phyloP scores from a whole-genome alignment of 768 basidiomycete genomes.

The Mycena latifolia region DNA sequence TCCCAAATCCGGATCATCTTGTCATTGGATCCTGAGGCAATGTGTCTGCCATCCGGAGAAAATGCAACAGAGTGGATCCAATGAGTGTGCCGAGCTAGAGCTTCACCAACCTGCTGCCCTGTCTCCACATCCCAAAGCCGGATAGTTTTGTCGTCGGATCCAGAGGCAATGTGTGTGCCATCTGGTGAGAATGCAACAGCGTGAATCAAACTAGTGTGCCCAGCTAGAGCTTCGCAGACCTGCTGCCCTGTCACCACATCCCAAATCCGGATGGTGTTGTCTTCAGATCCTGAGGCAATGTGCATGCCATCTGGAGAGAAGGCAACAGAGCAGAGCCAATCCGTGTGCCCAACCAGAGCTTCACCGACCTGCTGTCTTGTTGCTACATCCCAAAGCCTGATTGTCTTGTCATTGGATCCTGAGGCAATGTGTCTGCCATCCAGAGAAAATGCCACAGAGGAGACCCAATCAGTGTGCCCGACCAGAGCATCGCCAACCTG shows the following conservation, averaged over 20 bases:
- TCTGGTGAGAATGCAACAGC: conserved; percentile 7
- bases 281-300: neutral
- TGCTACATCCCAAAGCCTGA: conserved; percentile 3
- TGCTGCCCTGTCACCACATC: neutral
- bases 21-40: neutral
- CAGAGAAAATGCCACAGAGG: neutral
- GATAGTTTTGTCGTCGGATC: conserved; percentile 1
- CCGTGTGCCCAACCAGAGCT: neutral
- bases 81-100: neutral
- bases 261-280: conserved; percentile 4
- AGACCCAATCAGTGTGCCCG: neutral
- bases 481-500: neutral
- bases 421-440: conserved; percentile 1
- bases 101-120: neutral
- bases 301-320: neutral
- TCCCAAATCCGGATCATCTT: too few species aligned
- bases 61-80: conserved; percentile 1
- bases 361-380: neutral
- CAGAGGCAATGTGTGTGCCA: conserved; percentile 3
- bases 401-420: neutral
- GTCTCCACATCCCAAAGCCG: conserved; percentile 1
- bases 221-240: neutral
- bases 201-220: neutral
- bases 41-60: neutral
- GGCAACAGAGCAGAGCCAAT: neutral